These are phyloP conservation scores for Rhipidocladum racemiflorum DNA, from an alignment of 176 grass and related monocot species.

Conservation along the genomic window DNA sequence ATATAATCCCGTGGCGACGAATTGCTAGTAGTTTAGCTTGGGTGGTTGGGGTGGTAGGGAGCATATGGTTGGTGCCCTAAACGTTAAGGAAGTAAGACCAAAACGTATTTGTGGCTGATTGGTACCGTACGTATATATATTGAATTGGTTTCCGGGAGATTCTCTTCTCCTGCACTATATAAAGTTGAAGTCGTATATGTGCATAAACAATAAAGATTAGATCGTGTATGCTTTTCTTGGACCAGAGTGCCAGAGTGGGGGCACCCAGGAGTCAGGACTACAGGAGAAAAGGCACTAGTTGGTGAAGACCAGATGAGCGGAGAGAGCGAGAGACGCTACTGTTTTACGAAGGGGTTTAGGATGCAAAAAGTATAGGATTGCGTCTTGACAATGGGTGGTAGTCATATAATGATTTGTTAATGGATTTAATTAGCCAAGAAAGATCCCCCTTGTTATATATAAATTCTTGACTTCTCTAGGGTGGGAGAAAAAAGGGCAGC, in stretches of 20 bases:
- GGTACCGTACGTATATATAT: background rate
- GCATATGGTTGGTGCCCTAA: conserved; percentile 34
- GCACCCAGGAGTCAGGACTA: background rate
- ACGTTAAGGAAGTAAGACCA: conserved; percentile 31
- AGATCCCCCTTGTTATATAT: background rate
- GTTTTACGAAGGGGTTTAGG: background rate
- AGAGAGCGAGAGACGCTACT: background rate
- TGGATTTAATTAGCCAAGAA: background rate
- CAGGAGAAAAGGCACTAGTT: conserved; percentile 1
- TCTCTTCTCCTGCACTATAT: conserved; percentile 14
- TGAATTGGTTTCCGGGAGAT: background rate
- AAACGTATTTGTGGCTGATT: background rate
- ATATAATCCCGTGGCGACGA: background rate
- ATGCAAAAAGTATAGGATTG: background rate
- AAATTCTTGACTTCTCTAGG: background rate
- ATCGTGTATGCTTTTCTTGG: conserved; percentile 34
- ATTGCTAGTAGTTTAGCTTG: background rate
- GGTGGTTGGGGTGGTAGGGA: background rate
- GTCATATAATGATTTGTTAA: background rate
- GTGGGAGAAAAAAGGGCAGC: background rate
- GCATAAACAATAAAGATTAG: conserved; percentile 2
- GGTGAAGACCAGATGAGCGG: conserved; percentile 15
- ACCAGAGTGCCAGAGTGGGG: conserved; percentile 30
- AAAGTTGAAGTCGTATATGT: conserved; percentile 3
- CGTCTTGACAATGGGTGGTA: background rate